A percentile compares a stretch with the other conserved stretches of the same genome.
These are phyloP conservation scores for Asterella californica DNA, from an alignment of 225 moss, liverwort and hornwort species.

Conservation along the genomic window DNA sequence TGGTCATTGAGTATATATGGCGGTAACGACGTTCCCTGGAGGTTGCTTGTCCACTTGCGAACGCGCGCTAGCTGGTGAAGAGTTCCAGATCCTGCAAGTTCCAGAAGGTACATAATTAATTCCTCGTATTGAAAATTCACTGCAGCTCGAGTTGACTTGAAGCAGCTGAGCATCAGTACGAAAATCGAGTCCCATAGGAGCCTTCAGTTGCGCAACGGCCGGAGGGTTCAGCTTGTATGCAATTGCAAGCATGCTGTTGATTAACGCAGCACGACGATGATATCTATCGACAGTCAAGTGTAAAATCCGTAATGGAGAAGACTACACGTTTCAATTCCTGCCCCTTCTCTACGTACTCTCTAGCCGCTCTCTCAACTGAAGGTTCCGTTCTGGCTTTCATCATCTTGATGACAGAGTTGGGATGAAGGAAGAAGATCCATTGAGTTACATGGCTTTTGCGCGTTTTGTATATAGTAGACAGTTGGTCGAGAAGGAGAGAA, in stretches of 20 bases:
- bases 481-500: background rate
- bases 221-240: background rate
- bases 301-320: too few species aligned
- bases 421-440: background rate
- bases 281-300: too few species aligned
- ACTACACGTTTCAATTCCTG: too few species aligned
- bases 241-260: too few species aligned
- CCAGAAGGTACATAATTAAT: background rate
- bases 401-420: background rate
- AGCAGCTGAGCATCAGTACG: background rate
- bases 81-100: background rate
- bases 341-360: too few species aligned
- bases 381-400: background rate
- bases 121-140: background rate
- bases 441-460: background rate
- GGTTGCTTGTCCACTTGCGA: background rate
- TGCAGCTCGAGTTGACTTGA: slow-evolving; percentile 8
- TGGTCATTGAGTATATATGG: too few species aligned
- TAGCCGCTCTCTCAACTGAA: too few species aligned
- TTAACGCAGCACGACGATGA: too few species aligned
- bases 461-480: background rate
- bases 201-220: background rate
- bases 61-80: background rate
- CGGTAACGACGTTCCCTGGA: too few species aligned
- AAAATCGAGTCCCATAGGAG: background rate